A percentile compares a stretch with the other conserved stretches of the same genome.
These are phyloP conservation scores for Pezicula radicicola DNA, from an alignment of 2,329 filamentous ascomycete species.

Conservation along the genomic window DNA sequence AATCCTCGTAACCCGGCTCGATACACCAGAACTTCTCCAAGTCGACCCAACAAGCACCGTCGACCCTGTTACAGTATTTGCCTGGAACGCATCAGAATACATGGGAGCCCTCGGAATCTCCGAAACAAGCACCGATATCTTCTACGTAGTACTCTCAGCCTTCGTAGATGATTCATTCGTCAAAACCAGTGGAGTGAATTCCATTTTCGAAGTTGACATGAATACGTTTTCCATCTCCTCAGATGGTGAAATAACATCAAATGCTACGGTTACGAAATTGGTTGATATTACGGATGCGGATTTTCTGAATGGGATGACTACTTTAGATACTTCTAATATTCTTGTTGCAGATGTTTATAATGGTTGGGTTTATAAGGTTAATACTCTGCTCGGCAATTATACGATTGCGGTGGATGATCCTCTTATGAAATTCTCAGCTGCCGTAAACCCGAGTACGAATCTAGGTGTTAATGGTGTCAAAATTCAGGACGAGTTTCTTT, in stretches of 20 bases:
- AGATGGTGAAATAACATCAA: background rate
- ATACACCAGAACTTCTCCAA: slow-evolving; percentile 29
- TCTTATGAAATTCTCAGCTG: slow-evolving; percentile 13
- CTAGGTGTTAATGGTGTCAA: slow-evolving; percentile 25
- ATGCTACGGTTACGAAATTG: slow-evolving; percentile 14
- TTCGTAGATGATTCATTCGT: slow-evolving; percentile 24
- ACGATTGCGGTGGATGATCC: slow-evolving; percentile 20
- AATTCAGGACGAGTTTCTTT: slow-evolving; percentile 19
- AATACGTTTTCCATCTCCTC: slow-evolving; percentile 10
- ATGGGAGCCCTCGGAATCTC: slow-evolving; percentile 32
- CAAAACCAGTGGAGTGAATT: slow-evolving; percentile 14
- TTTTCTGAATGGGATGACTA: slow-evolving; percentile 25
- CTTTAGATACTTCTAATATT: slow-evolving; percentile 10
- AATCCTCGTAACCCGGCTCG: slow-evolving; percentile 31
- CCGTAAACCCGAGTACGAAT: slow-evolving; percentile 2
- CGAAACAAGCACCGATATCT: slow-evolving; percentile 30
- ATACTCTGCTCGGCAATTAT: slow-evolving; percentile 20
- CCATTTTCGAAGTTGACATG: slow-evolving; percentile 23
- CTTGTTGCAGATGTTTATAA: slow-evolving; percentile 20
- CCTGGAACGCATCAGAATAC: slow-evolving; percentile 26
- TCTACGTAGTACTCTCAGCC: slow-evolving; percentile 20
- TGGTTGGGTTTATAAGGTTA: slow-evolving; percentile 20
- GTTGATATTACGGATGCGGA: slow-evolving; percentile 17
- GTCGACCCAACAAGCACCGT: slow-evolving; percentile 25
- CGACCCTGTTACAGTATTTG: slow-evolving; percentile 16